Base-by-base conservation (phyloP, 2,329 filamentous ascomycete genomes). In the Alternaria hordeiaustralica region DNA sequence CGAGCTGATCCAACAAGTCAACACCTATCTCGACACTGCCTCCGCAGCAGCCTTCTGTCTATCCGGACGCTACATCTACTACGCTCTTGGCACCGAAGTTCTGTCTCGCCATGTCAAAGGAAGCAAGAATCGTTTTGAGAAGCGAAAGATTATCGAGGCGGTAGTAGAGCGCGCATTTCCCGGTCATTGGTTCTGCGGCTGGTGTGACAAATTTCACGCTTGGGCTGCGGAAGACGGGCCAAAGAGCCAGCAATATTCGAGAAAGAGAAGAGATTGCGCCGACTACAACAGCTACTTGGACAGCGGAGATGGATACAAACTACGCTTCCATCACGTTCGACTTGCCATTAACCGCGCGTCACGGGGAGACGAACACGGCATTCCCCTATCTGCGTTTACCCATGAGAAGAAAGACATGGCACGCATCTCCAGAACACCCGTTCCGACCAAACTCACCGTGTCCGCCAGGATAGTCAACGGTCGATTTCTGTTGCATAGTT, bases 91-190 rank as follows among this genome's bases (percentile, higher is more conserved):
- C 28, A 74, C 68, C 1, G 49, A 65, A 2, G 67, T 66, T 4
- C 67, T 78, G 3, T 54, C 64, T 3, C 44, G 44, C 4, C 68
- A 71, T 30, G 64, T 78, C 15, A 33, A 63, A 6, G 54, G 55
- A 4, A 58, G 63, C 3, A 60, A 55, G n/a, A 63, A 61, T 12
- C 73, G 66, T 0, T 66, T 73, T 30, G 68, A 75, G 15, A 71
- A 69, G 26, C 63, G 76, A 2, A 51, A 68, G 13, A 70, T 64
- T 2, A 72, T 75, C 33, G 70, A 73, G 54, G 62, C 58, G 1
- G 70, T 77, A 6, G 69, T 79, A 13, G 76, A 79, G 57, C 73
- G 75, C 9, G 75, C 76, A 1, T 76, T 79, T 44, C 74, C 75
- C 1, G 69, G 67, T 1, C 67, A 74, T 55, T 79, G 74, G 74